Evolutionary conservation across 2,329 filamentous ascomycete species (phyloP).

Genomic region (Fragosphaeria purpurea): DNA sequence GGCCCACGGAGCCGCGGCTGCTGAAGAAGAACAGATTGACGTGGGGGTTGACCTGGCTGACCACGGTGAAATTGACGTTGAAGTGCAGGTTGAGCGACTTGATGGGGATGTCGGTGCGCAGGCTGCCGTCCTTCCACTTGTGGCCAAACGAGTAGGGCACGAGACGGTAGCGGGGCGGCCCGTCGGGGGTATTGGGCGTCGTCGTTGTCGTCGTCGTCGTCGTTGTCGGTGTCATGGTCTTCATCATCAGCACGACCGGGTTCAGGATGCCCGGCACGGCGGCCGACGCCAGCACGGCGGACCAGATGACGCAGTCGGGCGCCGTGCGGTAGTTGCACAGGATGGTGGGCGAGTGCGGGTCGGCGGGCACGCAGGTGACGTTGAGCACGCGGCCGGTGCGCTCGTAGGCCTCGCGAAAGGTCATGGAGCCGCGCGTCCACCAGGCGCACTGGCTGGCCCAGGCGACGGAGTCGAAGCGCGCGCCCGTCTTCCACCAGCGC

Average conservation of each 20-base stretch:
- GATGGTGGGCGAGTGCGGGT: conserved; percentile 86
- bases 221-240: conserved; percentile 34
- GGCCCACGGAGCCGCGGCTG: conserved; percentile 80
- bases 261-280: conserved; percentile 95
- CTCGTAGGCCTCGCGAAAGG: conserved; percentile 89
- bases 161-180: conserved; percentile 51
- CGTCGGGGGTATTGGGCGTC: conserved; percentile 17
- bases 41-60: conserved; percentile 82
- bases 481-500: conserved; percentile 87
- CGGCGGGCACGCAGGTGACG: conserved; percentile 89
- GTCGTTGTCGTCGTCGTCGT: too few species aligned
- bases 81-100: conserved; percentile 93
- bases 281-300: conserved; percentile 84
- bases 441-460: conserved; percentile 81
- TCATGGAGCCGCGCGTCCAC: conserved; percentile 87
- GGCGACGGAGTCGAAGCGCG: conserved; percentile 84
- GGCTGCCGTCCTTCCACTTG: conserved; percentile 96
- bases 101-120: conserved; percentile 91
- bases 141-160: conserved; percentile 92
- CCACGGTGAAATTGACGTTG: conserved; percentile 96
- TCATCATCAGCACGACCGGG: conserved; percentile 88
- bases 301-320: conserved; percentile 98
- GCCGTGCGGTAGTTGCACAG: conserved; percentile 91
- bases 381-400: conserved; percentile 91
- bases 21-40: conserved; percentile 99